phyloP scores from a whole-genome alignment of 176 grass and related monocot genomes.

The Typha latifolia region DNA sequence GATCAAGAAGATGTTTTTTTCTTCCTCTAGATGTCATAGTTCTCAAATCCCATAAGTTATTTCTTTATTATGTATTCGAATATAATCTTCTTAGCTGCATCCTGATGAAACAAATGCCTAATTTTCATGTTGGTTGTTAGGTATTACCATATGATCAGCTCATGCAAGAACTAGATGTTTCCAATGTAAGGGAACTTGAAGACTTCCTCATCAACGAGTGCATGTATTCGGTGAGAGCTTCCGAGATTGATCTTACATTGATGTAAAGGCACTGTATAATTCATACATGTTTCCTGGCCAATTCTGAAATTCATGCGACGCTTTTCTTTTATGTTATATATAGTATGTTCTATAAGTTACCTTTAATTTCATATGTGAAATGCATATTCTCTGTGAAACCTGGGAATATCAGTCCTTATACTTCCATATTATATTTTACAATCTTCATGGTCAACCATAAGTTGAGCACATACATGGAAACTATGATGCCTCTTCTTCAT shows the following conservation, averaged over 20 bases:
- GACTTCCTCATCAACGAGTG: neutral
- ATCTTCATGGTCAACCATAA: neutral
- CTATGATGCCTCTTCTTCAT: neutral
- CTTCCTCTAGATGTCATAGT: too few species aligned
- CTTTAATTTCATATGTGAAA: too few species aligned
- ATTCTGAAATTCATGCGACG: too few species aligned
- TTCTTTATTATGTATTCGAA: too few species aligned
- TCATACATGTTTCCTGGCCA: too few species aligned
- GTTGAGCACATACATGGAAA: neutral
- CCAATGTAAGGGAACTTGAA: constrained; percentile 20
- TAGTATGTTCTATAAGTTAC: too few species aligned
- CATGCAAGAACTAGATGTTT: constrained; percentile 97
- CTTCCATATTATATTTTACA: neutral
- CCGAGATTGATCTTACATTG: neutral
- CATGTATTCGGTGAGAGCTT: neutral
- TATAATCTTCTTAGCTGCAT: too few species aligned
- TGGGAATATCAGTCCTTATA: neutral
- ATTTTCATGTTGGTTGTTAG: constrained; percentile 30
- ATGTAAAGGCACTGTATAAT: neutral
- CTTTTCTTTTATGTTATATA: too few species aligned
- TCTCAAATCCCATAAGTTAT: too few species aligned
- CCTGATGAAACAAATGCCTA: neutral
- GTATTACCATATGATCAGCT: constrained; percentile 89
- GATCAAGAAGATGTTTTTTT: too few species aligned
- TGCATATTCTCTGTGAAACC: too few species aligned